A percentile compares a stretch with the other conserved stretches of the same genome.
phyloP scores from a whole-genome alignment of 2,329 filamentous ascomycete genomes.

The Alternaria arborescens region DNA sequence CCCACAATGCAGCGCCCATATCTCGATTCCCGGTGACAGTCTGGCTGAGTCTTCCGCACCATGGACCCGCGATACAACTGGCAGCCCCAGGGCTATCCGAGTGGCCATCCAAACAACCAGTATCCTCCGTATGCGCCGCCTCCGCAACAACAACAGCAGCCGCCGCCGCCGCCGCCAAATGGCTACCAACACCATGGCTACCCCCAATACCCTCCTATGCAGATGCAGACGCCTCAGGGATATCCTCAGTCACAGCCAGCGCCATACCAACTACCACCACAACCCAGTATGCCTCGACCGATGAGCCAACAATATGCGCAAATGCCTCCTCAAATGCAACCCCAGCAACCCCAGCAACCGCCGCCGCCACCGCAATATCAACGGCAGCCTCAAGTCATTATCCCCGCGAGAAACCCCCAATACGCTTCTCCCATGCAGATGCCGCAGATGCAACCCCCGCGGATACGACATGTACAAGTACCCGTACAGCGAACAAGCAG shows the following conservation, averaged over 20 bases:
- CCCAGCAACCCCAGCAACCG: constrained; percentile 4
- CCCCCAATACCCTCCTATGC: constrained; percentile 12
- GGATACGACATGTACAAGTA: constrained; percentile 41
- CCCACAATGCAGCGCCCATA: constrained; percentile 28
- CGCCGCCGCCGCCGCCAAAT: constrained; percentile 21
- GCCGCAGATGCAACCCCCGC: constrained; percentile 39
- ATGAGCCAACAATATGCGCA: constrained; percentile 38
- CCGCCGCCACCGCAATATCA: constrained; percentile 25
- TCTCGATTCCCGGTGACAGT: constrained; percentile 25
- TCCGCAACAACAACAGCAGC: constrained; percentile 36
- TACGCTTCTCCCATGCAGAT: constrained; percentile 35
- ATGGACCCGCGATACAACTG: constrained; percentile 51
- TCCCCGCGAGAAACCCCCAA: constrained; percentile 33
- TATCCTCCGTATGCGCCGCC: constrained; percentile 41
- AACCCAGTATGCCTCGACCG: constrained; percentile 22
- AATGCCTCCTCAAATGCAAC: constrained; percentile 25
- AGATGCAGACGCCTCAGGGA: constrained; percentile 14
- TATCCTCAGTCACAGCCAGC: constrained; percentile 33
- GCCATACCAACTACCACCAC: constrained; percentile 20
- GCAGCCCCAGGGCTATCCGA: constrained; percentile 39
- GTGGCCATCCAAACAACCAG: constrained; percentile 38
- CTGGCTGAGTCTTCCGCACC: not conserved
- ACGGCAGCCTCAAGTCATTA: constrained; percentile 40
- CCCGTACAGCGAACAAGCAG: constrained; percentile 34
- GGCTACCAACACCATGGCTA: constrained; percentile 42